Evolutionary conservation across 768 basidiomycete genomes (phyloP), one percentile per base, ranked within the genome.

Genomic region (Russula griseocarnosa): DNA sequence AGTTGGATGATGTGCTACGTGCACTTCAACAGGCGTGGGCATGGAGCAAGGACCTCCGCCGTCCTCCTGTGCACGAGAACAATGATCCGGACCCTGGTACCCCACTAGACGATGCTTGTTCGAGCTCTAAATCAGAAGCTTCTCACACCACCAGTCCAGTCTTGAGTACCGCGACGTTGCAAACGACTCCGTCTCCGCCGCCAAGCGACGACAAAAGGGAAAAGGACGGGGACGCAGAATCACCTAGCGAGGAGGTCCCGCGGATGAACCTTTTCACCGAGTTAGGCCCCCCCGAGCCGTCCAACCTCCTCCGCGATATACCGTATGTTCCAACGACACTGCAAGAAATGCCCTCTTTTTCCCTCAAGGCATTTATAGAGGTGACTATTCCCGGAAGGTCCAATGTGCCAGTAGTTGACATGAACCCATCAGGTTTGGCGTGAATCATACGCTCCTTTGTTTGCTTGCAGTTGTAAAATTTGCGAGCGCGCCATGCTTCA

Each of bases 121-220:
- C 80, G 18, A 79, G 81, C 26, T 78, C 79, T n/a, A 78, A 78
- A 55, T 80, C 79, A 50, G 79, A 79, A 55, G 79, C 77, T 9
- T 86, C 84, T 5, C 84, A 86, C 24, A 77, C 72, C 65, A 89
- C 88, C 22, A 89, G 87, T 67, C 89, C 88, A 0, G 87, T 89
- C 4, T 71, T 90, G 30, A 88, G 87, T 14, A 86, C 87, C 1
- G 82, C 86, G 9, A 91, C 88, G 8, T 70, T 90, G 34, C 85
- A 86, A 66, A 91, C 88, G n/a, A 90, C 88, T 8, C 88, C 88
- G 0, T 87, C 86, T 2, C 88, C 88, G 0, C 85, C 87, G 0
- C 88, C 88, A 8, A 75, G 71, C 22, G 70, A 72, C 47, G 73
- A 74, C 60, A 76, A 76, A 63, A 74, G 74, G 14, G 73, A 74